Base-by-base conservation (phyloP, 495 filamentous ascomycete genomes). In the Penicillium cinerascens region DNA sequence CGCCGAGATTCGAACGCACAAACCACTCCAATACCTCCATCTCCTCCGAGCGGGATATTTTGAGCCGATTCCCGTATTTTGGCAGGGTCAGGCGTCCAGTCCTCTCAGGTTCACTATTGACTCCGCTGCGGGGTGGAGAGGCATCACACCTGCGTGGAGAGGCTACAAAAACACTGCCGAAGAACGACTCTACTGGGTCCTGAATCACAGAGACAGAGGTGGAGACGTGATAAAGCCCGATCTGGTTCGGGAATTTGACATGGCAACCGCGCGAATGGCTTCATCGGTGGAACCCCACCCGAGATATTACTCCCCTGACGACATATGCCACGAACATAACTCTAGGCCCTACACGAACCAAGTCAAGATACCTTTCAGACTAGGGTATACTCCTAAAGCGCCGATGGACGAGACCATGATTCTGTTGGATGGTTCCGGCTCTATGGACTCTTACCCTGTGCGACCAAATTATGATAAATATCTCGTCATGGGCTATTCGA, bases 181-280 rank as follows among this genome's bases (percentile, higher is more conserved):
- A 54, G 75, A 78, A 49, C 66, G 75, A n/a, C 53, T 77, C n/a
- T 78, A 77, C 51, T 78, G 75, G 75, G 73, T 76, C 3, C 50
- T 76, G 41, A 77, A 75, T 55, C 70, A 78, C 54, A 61, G 72
- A 49, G n/a, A 61, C 59, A 37, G 68, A 10, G 39, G 16, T 41
- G 29, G 60, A 59, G 23, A 46, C 47, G 43, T 54, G 65, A 36
- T 75, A 61, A 78, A 77, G 49, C 75, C 69, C 3, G 67, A 74
- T 49, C 46, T 69, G n/a, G 72, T 76, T 27, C 74, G 73, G 7
- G 66, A 56, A 27, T 59, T 77, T 53, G 55, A 69, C 9, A 61
- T 74, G 66, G 74, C 74, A 35, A 60, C 61, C 3, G 59, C 55
- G 2, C 61, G 75, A 38, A 77, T 76, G 71, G 69, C 64, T 20